Conservation (phyloP, 495 filamentous ascomycete genomes). For the Podospora pseudocomata region DNA sequence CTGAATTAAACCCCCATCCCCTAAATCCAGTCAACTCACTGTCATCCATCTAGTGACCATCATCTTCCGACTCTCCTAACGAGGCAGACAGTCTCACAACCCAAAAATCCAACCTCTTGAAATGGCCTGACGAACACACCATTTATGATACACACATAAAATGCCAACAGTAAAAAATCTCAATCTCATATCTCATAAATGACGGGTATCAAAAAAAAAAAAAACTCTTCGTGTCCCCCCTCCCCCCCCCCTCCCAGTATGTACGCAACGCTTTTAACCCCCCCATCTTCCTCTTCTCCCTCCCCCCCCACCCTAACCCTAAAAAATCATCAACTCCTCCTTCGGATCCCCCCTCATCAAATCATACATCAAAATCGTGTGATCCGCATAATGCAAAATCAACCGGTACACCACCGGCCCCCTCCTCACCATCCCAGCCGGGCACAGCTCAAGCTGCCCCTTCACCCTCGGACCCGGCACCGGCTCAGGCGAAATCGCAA, state of each 20-base stretch:
- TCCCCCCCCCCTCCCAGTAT: neutral
- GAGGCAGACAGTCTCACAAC: no score
- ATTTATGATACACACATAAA: no score
- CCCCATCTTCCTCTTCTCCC: neutral
- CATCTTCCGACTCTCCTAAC: no score
- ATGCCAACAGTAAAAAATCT: no score
- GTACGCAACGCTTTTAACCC: neutral
- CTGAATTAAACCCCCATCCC: no score
- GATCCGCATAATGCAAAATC: slow-evolving; percentile 71
- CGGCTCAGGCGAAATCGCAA: slow-evolving; percentile 41
- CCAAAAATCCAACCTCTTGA: no score
- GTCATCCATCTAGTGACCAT: no score
- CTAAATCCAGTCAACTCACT: no score
- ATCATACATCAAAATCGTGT: slow-evolving; percentile 79
- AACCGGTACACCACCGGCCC: slow-evolving; percentile 56
- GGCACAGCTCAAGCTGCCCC: slow-evolving; percentile 25
- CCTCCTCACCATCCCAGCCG: slow-evolving; percentile 18
- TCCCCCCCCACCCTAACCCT: neutral
- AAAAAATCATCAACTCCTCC: slow-evolving; percentile 30
- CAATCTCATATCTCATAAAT: no score
- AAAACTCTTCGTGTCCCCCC: no score
- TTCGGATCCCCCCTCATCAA: slow-evolving; percentile 37
- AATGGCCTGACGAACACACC: no score
- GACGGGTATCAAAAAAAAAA: no score
- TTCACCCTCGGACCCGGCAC: slow-evolving; percentile 55